A percentile compares a stretch with the other conserved stretches of the same genome.
phyloP scores from a whole-genome alignment of 1,139 yeast species.

The Pneumocystis murina region DNA sequence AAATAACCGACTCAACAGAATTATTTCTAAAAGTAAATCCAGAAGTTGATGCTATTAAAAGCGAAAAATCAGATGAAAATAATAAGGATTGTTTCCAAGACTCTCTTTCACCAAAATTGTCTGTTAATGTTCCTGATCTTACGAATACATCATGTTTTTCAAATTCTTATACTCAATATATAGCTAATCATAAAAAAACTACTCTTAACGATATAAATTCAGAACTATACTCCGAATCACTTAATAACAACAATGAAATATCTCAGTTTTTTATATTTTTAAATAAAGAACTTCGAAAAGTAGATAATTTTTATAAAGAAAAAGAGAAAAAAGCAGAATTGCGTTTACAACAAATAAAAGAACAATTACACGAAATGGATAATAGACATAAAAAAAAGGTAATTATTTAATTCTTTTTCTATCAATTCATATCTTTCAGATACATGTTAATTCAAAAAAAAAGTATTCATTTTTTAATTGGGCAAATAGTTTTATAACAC shows the following conservation, averaged over 20 bases:
- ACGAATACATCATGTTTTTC: neutral
- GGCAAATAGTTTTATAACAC: neutral
- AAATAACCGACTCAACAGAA: neutral
- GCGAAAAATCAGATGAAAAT: neutral
- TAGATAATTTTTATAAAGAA: constrained; percentile 43
- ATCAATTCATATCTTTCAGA: neutral
- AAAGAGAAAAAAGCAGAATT: constrained; percentile 48
- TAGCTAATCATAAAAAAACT: neutral
- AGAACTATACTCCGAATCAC: neutral
- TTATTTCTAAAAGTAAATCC: neutral
- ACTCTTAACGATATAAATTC: neutral
- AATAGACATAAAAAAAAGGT: constrained; percentile 31
- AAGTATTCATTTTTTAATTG: neutral
- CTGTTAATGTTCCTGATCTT: neutral
- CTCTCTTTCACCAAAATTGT: neutral
- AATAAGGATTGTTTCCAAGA: neutral
- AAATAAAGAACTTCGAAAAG: constrained; percentile 41
- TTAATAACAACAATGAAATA: constrained; percentile 22
- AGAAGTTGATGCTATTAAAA: neutral
- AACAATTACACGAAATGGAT: constrained; percentile 48
- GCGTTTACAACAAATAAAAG: constrained; percentile 47
- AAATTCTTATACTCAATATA: neutral
- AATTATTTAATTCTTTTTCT: constrained; percentile 13
- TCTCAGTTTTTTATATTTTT: constrained; percentile 47
- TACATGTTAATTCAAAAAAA: neutral